Percentiles rank a stretch among this genome's conserved stretches.
phyloP scores from a whole-genome alignment of 2,329 filamentous ascomycete genomes.

The Talaromyces amestolkiae region DNA sequence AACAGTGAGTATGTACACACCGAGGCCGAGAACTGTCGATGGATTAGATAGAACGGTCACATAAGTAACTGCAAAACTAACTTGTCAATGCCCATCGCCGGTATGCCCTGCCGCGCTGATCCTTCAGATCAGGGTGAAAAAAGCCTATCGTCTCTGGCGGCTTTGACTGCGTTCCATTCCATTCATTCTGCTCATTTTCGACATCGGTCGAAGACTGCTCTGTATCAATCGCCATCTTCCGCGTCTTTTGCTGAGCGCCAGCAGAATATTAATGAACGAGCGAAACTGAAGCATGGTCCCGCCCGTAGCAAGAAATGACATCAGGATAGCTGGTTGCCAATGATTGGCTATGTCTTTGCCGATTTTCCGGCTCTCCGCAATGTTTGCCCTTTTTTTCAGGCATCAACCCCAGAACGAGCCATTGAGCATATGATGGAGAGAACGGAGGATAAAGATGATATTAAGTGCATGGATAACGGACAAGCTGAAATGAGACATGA shows the following conservation, averaged over 20 bases:
- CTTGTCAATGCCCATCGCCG: slow-evolving; percentile 16
- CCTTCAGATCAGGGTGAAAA: slow-evolving; percentile 14
- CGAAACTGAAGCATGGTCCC: not conserved
- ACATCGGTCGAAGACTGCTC: not conserved
- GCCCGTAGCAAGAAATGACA: not conserved
- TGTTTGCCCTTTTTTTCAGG: not conserved
- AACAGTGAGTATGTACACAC: slow-evolving; percentile 55
- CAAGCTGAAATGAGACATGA: too few species aligned
- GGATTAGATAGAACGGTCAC: not conserved
- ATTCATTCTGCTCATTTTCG: not conserved
- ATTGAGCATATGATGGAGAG: too few species aligned
- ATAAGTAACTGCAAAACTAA: not conserved
- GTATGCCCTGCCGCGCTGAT: slow-evolving; percentile 7
- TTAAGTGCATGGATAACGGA: not conserved
- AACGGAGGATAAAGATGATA: too few species aligned
- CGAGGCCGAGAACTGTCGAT: slow-evolving; percentile 49
- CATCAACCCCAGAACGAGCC: not conserved
- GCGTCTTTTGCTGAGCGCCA: not conserved
- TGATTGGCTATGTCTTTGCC: not conserved
- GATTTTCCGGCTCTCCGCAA: not conserved
- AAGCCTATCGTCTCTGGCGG: slow-evolving; percentile 11
- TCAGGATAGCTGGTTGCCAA: not conserved
- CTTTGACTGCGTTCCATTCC: not conserved
- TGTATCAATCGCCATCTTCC: not conserved
- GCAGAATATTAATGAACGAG: not conserved